Conservation (phyloP, 129 eudicot genomes). For the Mikania micrantha region DNA sequence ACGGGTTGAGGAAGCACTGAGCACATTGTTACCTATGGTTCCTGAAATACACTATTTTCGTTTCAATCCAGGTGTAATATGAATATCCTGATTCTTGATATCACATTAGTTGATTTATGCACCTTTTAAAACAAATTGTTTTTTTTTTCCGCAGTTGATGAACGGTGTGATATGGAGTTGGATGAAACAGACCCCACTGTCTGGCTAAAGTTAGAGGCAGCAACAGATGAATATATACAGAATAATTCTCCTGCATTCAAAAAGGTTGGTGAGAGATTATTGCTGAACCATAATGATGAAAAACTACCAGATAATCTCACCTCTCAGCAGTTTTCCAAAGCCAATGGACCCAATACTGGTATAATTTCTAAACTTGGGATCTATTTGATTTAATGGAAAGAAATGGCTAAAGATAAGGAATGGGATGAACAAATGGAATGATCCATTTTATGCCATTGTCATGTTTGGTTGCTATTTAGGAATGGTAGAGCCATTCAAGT, state of each 20-base stretch:
- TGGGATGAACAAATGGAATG: not conserved
- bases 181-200: conserved; percentile 95
- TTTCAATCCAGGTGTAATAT: conserved; percentile 79
- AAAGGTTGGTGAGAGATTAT: conserved; percentile 60
- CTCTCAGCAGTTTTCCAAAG: conserved; percentile 44
- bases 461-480: not conserved
- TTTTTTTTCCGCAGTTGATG: conserved; percentile 62
- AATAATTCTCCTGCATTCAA: conserved; percentile 61
- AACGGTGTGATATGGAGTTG: conserved; percentile 98
- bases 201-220: conserved; percentile 84
- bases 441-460: not conserved
- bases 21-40: conserved; percentile 89
- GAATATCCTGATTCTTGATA: not conserved
- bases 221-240: conserved; percentile 74
- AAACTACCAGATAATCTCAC: conserved; percentile 42
- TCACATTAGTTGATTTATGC: not conserved
- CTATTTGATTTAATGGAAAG: not conserved
- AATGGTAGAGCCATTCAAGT: not conserved
- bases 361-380: conserved; percentile 15
- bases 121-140: not conserved
- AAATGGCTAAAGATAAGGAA: not conserved
- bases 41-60: conserved; percentile 92
- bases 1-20: conserved; percentile 88
- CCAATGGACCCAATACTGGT: conserved; percentile 42
- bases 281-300: conserved; percentile 68